phyloP scores from a whole-genome alignment of 371 early-diverging fungal genomes.

The Entomophthora muscae region DNA sequence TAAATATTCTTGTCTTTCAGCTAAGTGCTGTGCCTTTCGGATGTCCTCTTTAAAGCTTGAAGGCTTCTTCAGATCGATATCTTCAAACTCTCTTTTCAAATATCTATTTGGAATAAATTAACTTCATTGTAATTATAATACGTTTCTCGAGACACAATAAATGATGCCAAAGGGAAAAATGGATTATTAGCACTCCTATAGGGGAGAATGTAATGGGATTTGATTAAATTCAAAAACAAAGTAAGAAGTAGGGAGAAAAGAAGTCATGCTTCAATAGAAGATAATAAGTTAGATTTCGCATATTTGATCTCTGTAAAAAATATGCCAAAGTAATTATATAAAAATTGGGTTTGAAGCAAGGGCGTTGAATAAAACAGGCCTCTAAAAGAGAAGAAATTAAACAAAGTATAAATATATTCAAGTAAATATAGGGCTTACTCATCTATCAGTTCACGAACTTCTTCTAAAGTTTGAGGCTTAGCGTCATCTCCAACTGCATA shows the following conservation, averaged over 20 bases:
- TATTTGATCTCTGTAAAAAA: not conserved
- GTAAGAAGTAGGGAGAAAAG: not conserved
- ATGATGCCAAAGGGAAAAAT: not conserved
- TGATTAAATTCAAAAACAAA: not conserved
- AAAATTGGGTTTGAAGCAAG: not conserved
- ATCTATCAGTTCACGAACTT: not conserved
- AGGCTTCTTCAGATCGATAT: not conserved
- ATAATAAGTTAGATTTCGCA: not conserved
- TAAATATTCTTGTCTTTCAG: not conserved
- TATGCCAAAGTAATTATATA: not conserved
- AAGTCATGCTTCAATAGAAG: not conserved
- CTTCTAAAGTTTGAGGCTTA: not conserved
- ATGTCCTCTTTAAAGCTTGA: conserved; percentile 4
- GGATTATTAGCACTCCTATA: not conserved
- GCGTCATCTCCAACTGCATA: not conserved
- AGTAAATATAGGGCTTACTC: not conserved
- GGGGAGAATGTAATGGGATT: not conserved
- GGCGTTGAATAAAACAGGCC: not conserved
- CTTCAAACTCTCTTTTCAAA: not conserved
- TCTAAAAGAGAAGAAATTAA: not conserved
- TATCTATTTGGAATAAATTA: not conserved
- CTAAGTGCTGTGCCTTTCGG: not conserved
- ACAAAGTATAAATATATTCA: not conserved
- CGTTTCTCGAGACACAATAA: not conserved
- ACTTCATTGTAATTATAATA: not conserved